Evolutionary conservation across 2,329 filamentous ascomycete species (phyloP).

Genomic region (Alternaria gaisen): DNA sequence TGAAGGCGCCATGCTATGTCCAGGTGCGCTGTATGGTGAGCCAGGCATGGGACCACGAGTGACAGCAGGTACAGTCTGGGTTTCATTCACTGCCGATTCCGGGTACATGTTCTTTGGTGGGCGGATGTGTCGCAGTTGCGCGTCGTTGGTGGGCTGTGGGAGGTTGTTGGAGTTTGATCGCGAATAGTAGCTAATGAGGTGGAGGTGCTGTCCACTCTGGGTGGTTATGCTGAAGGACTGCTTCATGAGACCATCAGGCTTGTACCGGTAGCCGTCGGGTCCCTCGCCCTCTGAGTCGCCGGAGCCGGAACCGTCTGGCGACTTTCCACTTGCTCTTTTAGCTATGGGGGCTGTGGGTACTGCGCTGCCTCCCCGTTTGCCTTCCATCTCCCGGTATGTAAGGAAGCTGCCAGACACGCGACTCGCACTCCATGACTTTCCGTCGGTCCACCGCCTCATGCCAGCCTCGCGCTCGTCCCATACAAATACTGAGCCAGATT

Average conservation of each 20-base stretch:
- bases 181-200: conserved; percentile 97
- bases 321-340: conserved; percentile 67
- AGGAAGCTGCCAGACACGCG: conserved; percentile 96
- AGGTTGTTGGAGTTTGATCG: conserved; percentile 79
- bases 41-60: conserved; percentile 75
- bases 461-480: conserved; percentile 99
- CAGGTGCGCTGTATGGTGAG: conserved; percentile 63
- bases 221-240: conserved; percentile 99
- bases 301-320: conserved; percentile 80
- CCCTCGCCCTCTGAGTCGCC: conserved; percentile 84
- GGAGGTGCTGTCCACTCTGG: conserved; percentile 85
- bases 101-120: conserved; percentile 96
- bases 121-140: conserved; percentile 79
- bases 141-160: conserved; percentile 82
- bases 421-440: conserved; percentile 98
- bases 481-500: conserved; percentile 97
- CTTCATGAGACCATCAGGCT: conserved; percentile 98
- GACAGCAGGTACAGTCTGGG: conserved; percentile 79
- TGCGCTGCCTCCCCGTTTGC: conserved; percentile 85
- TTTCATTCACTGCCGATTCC: conserved; percentile 90
- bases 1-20: conserved; percentile 63
- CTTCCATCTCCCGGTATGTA: conserved; percentile 98
- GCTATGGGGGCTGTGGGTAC: conserved; percentile 55
- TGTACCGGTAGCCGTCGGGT: conserved; percentile 54
- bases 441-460: conserved; percentile 98